Base-by-base conservation (phyloP, 768 basidiomycete genomes). In the Suillus weaverae region DNA sequence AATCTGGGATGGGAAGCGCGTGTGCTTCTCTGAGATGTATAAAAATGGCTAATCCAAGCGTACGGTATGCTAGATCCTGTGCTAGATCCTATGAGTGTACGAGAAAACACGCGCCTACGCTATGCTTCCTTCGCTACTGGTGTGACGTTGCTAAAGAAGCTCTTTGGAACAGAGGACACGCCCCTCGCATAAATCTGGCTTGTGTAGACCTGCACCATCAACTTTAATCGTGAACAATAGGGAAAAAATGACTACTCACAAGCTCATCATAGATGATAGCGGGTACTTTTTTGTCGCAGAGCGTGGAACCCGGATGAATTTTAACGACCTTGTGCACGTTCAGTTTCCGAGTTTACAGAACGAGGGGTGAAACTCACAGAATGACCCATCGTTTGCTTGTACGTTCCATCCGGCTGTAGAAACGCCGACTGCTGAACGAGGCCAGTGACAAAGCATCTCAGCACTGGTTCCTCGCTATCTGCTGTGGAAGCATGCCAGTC, bases 221-320 rank as follows among this genome's bases (percentile, higher is more conserved):
- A 33, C 18, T 7, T 48, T 38, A 18, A 20, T 4, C 1, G 11
- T 13, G 57, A 3, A 33, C 10, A 14, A 26, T 7, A 20, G 43
- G 10, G 14, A 5, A 22, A 3, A 14, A 22, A 53, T 39, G 2
- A 64, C 48, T 3, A 80, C 90, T 71, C 66, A 97, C 97, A 72
- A 99, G 78, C 72, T 99, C 97, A 74, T 97, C 91, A 73, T 92
- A 99, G 43, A 99, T 84, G 67, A 99, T 94, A 6, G 90, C 94
- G 0, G 89, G 88, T 0, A 89, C 86, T 73, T 92, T 93, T 72
- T 91, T 94, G 68, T 91, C 89, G 69, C 84, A 85, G 70, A 99
- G 72, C 4, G 86, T 83, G 36, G 96, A 98, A 36, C 91, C 85
- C 0, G 97, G 97, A 72, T 99, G 95, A 26, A 99, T 91, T 74